Evolutionary conservation across 2,329 filamentous ascomycete species (phyloP), one percentile per base, ranked within the genome.

Genomic region (Macroventuria anomochaeta): DNA sequence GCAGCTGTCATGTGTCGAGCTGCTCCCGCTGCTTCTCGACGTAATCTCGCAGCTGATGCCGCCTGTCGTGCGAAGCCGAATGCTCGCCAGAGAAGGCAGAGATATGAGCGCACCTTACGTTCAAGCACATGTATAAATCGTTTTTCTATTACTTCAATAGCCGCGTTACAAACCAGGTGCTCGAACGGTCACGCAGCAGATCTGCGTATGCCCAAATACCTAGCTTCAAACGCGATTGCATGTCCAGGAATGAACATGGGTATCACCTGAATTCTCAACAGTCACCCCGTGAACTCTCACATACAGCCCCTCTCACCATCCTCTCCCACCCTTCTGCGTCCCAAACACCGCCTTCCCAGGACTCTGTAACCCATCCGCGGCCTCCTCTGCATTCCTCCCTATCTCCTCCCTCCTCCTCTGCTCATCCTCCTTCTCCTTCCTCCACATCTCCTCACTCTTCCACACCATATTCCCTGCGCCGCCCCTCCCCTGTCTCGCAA

Each of bases 401-500:
- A 79, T 72, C 34, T 68, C 62, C 43, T 65, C 62, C 42, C 68
- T 70, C 25, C 77, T 34, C 38, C 53, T 68, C 60, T 54, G 69
- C 55, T 55, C 67, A 60, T 46, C 53, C 39, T 55, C 63, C 56
- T 46, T 67, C 67, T 41, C 62, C 34, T 60, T 60, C 41, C 62
- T 67, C 47, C 71, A 65, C 49, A 63, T 70, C 51, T 73, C 72
- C 47, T 75, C 74, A 39, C 71, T 57, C 63, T 62, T 67, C 73
- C 73, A 79, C n/a, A 75, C 67, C 54, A 75, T 78, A 46, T 81
- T 80, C 3, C 79, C 79, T n/a, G 77, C 77, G 6, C 79, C 79
- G 23, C 79, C 79, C 38, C 78, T 65, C 1, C 79, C 79, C 20
- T 65, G 65, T 23, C 69, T 54, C 23, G 67, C 72, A 34, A 75